Base-by-base conservation (phyloP, 805 yeast genomes). In the Teunomyces pallodes region DNA sequence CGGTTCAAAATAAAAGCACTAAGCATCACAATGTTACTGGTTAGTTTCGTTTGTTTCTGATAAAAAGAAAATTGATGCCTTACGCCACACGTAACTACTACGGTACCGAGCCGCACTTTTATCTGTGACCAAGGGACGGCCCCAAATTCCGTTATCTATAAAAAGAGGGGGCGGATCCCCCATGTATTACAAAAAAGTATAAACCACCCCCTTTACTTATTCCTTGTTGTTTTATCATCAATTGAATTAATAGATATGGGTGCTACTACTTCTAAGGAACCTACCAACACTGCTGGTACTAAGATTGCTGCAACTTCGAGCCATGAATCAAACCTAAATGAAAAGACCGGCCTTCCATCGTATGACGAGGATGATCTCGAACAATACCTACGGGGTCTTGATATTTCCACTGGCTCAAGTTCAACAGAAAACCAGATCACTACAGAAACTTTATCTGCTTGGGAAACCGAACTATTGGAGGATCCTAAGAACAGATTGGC, bases 401-500 rank as follows among this genome's bases (percentile, higher is more conserved):
- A 52, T 29, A 27, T 26, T 5, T 20, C 28, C 13, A 17, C 24
- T 17, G 48, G 36, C 26, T 44, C 29, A 9, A 17, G 40, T 29
- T 13, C 48, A 10, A 36, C 43, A 4, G 44, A 30, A 7, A 56
- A 58, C 36, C 56, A 80, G 12, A 60, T 48, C 33, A 45, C 29
- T 14, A 20, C 33, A 9, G 45, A 45, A 3, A 36, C 52, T 1
- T 48, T 52, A 30, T 20, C 46, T 13, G 26, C 51, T 3, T 82
- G 86, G 86, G 77, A 79, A 53, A 47, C 62, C 1, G 69, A 68
- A 1, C 65, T 82, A 43, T 53, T 69, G 6, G 50, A 75, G 3
- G 77, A 76, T 53, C 74, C 77, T 5, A 80, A 80, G 57, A 81
- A 81, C 58, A 60, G 62, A 48, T 65, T 82, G 47, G 82, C 82